Base-by-base conservation (phyloP, 192 early-diverging fungal species). In the Coemansia sp. region DNA sequence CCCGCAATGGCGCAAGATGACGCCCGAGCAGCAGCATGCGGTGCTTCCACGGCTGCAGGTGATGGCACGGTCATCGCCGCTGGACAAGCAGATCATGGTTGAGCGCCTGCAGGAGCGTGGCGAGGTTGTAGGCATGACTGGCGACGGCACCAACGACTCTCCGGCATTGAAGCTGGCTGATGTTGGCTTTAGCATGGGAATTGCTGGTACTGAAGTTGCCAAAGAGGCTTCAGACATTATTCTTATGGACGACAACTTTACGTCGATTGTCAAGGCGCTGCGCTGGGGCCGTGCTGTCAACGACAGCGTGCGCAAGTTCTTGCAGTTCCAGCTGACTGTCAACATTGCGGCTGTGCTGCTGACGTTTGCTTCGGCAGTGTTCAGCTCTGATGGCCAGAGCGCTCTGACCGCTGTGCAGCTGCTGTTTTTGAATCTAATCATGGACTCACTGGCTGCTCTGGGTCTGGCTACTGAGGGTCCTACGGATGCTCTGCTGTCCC, bases 381-480 rank as follows among this genome's bases (percentile, higher is more conserved):
- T 77, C 30, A 88, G 88, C 43, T 74, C 85, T 12, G 78, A 76
- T 5, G 83, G 84, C 56, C 78, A 86, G 51, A 88, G 88, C 8
- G 85, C 90, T 18, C 80, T 97, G 43, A 90, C 86, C 18, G 91
- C 93, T 6, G 87, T 95, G 32, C 94, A 97, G 70, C 75, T 97
- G 60, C 82, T 97, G 41, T 97, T 92, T 90, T 86, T 97, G 31
- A 97, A 95, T 73, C 76, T 97, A 78, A 93, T 94, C 63, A 94
- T 93, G 91, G 91, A 94, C 69, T 91, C 93, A 1, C 81, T 94
- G 40, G 92, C 93, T 16, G 92, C 93, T 14, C 79, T 95, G 36
- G 92, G 91, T n/a, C 81, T 97, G 21, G 92, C 92, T 12, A 93
- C 90, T 2, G 96, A 98, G 50, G 85, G 87, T 21, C 91, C 94